Conservation (phyloP, 495 filamentous ascomycete species). For the Sabuloglossum arenarium region DNA sequence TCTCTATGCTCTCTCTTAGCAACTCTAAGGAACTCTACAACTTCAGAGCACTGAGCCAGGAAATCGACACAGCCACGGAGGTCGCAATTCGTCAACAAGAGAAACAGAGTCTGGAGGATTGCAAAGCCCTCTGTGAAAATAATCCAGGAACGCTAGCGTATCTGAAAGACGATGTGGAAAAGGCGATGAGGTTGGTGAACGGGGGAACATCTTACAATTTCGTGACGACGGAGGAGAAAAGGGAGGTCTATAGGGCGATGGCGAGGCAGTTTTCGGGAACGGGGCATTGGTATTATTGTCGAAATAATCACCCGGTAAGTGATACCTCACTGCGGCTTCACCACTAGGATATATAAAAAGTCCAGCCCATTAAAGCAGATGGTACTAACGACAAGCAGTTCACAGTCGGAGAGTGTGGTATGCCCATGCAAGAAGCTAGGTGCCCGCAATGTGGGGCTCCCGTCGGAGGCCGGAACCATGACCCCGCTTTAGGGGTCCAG, state of each 20-base stretch:
- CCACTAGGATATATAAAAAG: neutral
- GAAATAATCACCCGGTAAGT: neutral
- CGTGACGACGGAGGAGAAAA: conserved; percentile 24
- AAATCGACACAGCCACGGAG: neutral
- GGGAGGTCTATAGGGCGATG: conserved; percentile 29
- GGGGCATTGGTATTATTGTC: conserved; percentile 51
- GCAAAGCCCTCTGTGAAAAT: conserved; percentile 4
- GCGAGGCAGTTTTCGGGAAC: conserved; percentile 26
- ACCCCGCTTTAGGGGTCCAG: conserved; percentile 26
- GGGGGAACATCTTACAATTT: conserved; percentile 19
- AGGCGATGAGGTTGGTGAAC: conserved; percentile 13
- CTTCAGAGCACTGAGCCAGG: neutral
- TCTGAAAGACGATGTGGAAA: conserved; percentile 6
- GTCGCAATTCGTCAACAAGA: neutral
- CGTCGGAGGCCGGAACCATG: conserved; percentile 40
- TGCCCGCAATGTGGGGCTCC: conserved; percentile 45
- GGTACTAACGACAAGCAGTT: conserved; percentile 43
- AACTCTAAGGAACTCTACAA: neutral
- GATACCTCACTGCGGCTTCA: neutral
- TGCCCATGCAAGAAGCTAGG: conserved; percentile 35
- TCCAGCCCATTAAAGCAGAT: neutral
- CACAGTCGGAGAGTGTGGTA: conserved; percentile 53
- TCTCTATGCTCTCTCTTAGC: neutral
- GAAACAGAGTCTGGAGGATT: neutral
- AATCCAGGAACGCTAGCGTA: conserved; percentile 9